These are phyloP conservation scores for Backusella tarrabulga DNA, from an alignment of 192 early-diverging fungal genomes.

Conservation along the genomic window DNA sequence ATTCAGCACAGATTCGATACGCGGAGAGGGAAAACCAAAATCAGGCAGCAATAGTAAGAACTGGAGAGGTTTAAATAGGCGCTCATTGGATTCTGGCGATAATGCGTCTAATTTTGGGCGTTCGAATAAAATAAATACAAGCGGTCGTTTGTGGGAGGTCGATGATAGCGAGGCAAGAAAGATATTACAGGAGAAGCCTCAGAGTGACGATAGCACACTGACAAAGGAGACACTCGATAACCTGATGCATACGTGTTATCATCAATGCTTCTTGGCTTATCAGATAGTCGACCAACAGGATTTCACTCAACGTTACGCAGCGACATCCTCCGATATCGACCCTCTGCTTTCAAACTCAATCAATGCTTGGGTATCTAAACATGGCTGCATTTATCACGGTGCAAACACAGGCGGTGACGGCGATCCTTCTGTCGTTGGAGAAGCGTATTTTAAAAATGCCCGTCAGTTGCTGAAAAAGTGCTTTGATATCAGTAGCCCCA, in stretches of 20 bases:
- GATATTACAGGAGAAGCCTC: conserved; percentile 32
- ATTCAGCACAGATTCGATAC: conserved; percentile 37
- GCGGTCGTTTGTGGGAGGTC: conserved; percentile 40
- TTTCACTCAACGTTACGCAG: conserved; percentile 22
- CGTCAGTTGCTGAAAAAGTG: conserved; percentile 42
- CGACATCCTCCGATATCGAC: conserved; percentile 20
- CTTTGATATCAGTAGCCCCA: conserved; percentile 40
- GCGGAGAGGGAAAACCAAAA: neutral
- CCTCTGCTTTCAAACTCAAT: conserved; percentile 40
- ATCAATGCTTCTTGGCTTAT: conserved; percentile 39
- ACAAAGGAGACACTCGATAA: conserved; percentile 31
- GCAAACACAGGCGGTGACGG: neutral
- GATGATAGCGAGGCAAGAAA: conserved; percentile 36
- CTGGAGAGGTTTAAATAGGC: neutral
- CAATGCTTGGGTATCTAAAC: conserved; percentile 43
- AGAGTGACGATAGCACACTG: conserved; percentile 20
- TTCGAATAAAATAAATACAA: neutral
- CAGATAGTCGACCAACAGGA: conserved; percentile 34
- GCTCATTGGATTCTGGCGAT: neutral
- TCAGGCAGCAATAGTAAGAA: neutral
- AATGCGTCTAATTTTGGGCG: neutral
- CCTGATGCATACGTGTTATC: conserved; percentile 35
- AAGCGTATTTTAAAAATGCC: conserved; percentile 41
- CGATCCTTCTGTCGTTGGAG: conserved; percentile 30
- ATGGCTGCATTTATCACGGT: conserved; percentile 39